Conservation (phyloP, 331 rosid species). For the Acacia concinna region DNA sequence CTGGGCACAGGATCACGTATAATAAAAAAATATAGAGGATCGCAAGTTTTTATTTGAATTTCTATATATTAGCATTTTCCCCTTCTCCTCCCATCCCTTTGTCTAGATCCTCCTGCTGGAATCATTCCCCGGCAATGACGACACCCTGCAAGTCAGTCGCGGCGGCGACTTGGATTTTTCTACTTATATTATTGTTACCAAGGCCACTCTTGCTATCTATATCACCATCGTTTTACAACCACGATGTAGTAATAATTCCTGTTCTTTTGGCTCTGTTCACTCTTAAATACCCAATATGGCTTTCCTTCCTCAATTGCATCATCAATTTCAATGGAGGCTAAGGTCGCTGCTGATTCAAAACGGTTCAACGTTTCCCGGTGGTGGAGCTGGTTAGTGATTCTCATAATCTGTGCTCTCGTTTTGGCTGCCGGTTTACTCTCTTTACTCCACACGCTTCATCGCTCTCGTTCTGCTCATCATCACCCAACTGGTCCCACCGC, state of each 20-base stretch:
- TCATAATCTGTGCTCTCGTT: conserved; percentile 35
- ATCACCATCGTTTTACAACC: conserved; percentile 19
- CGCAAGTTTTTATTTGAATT: no score
- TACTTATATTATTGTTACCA: neutral
- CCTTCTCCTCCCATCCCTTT: neutral
- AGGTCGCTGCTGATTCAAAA: neutral
- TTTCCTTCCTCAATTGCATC: neutral
- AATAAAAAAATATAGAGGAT: no score
- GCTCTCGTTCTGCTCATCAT: conserved; percentile 1
- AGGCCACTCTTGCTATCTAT: neutral
- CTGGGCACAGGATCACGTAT: no score
- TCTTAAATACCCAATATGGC: neutral
- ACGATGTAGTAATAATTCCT: conserved; percentile 16
- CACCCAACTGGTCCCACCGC: conserved; percentile 21
- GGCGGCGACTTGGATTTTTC: neutral
- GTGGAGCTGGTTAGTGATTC: conserved; percentile 38
- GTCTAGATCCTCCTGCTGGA: neutral
- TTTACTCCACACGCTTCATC: conserved; percentile 21
- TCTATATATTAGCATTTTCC: no score
- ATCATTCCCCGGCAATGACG: neutral
- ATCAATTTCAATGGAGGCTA: conserved; percentile 32
- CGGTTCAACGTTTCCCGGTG: conserved; percentile 20
- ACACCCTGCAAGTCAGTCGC: neutral
- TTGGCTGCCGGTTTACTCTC: conserved; percentile 31
- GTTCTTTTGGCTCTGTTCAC: conserved; percentile 6